A percentile compares a stretch with the other conserved stretches of the same genome.
These are phyloP conservation scores for Diaporthe sp. DNA, from an alignment of 2,329 filamentous ascomycete species.

Conservation along the genomic window DNA sequence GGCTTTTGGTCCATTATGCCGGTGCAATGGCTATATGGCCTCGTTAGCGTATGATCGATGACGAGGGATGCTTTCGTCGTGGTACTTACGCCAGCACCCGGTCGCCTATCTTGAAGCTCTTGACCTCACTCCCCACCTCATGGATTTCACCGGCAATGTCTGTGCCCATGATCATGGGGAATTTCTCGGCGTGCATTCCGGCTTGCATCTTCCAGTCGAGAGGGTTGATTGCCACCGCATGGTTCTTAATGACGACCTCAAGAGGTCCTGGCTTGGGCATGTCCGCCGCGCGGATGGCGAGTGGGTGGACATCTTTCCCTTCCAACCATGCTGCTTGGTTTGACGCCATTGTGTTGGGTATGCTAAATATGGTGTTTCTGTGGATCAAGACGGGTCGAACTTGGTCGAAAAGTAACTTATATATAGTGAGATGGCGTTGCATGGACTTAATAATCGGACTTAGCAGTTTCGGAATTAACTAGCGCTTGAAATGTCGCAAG, in stretches of 20 bases:
- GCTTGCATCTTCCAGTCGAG: conserved; percentile 47
- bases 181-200: conserved; percentile 47
- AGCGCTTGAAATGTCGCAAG: background rate
- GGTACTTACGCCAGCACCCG: conserved; percentile 41
- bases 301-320: background rate
- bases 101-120: conserved; percentile 44
- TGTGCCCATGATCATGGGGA: conserved; percentile 45
- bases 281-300: conserved; percentile 2
- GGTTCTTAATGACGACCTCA: conserved; percentile 43
- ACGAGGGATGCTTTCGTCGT: background rate
- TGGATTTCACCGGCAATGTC: conserved; percentile 45
- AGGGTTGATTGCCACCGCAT: conserved; percentile 47
- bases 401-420: too few species aligned
- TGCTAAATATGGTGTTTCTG: accelerated
- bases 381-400: accelerated
- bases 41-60: background rate
- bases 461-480: background rate
- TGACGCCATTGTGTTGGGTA: background rate
- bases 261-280: conserved; percentile 37
- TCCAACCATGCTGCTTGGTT: conserved; percentile 35
- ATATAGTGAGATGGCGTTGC: background rate
- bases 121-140: conserved; percentile 42
- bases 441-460: background rate
- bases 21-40: conserved; percentile 13
- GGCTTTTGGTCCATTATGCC: conserved; percentile 20